Conservation (phyloP, 345 rosid genomes). For the Passiflora organensis region DNA sequence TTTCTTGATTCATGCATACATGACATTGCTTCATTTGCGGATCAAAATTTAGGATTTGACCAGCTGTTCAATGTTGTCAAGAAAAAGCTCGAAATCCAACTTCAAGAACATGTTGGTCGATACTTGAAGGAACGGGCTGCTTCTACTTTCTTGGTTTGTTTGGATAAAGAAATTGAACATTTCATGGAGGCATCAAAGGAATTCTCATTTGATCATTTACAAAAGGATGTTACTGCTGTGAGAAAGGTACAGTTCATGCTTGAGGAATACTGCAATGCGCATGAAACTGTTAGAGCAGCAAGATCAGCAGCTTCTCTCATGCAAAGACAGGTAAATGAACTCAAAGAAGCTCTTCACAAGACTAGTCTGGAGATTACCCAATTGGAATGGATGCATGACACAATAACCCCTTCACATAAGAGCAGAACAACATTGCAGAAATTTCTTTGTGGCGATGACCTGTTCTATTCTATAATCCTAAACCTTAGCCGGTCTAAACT, state of each 20-base stretch:
- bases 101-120: constrained; percentile 54
- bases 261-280: constrained; percentile 77
- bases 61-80: constrained; percentile 68
- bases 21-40: constrained; percentile 61
- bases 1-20: constrained; percentile 82
- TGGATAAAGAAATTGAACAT: constrained; percentile 58
- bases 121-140: constrained; percentile 59
- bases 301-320: constrained; percentile 63
- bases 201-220: constrained; percentile 32
- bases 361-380: constrained; percentile 70
- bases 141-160: constrained; percentile 53
- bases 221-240: constrained; percentile 39
- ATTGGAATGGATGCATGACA: constrained; percentile 89
- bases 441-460: constrained; percentile 46
- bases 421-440: constrained; percentile 53
- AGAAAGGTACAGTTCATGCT: constrained; percentile 68
- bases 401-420: constrained; percentile 54
- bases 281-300: constrained; percentile 79
- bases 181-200: constrained; percentile 40
- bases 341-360: constrained; percentile 59
- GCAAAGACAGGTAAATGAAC: constrained; percentile 71
- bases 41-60: constrained; percentile 78
- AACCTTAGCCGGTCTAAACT: constrained; percentile 61
- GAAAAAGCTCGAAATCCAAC: constrained; percentile 72
- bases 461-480: constrained; percentile 46